A percentile compares a stretch with the other conserved stretches of the same genome.
Evolutionary conservation across 805 yeast genomes (phyloP).

Genomic region (Phaffomyces antillensis): DNA sequence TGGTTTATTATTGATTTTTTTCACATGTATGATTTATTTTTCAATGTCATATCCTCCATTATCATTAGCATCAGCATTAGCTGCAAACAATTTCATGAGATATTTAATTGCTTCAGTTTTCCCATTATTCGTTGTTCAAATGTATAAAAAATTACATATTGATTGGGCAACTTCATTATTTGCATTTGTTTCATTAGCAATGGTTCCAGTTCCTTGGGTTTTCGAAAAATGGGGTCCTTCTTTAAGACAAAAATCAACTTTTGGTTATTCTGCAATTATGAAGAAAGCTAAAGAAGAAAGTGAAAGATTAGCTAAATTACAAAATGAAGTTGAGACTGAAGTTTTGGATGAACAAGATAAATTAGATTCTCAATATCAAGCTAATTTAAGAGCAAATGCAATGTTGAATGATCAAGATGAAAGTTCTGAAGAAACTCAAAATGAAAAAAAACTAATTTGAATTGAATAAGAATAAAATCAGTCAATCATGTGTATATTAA

Average conservation of each 20-base stretch:
- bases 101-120: slow-evolving; percentile 70
- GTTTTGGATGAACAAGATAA: slow-evolving; percentile 4
- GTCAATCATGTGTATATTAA: no score
- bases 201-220: slow-evolving; percentile 72
- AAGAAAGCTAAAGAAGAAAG: slow-evolving; percentile 32
- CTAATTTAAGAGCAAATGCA: neutral
- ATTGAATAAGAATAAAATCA: no score
- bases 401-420: neutral
- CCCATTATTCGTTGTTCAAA: slow-evolving; percentile 81
- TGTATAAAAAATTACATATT: slow-evolving; percentile 63
- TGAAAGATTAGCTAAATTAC: slow-evolving; percentile 10
- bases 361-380: neutral
- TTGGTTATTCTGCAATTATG: slow-evolving; percentile 49
- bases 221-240: slow-evolving; percentile 52
- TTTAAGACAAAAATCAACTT: slow-evolving; percentile 50
- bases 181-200: slow-evolving; percentile 55
- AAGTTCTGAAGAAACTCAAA: neutral
- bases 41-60: slow-evolving; percentile 67
- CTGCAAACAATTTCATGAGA: slow-evolving; percentile 79
- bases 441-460: no score
- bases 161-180: slow-evolving; percentile 77
- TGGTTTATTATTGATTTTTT: slow-evolving; percentile 65
- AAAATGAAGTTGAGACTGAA: slow-evolving; percentile 13
- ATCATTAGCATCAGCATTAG: slow-evolving; percentile 78
- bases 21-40: slow-evolving; percentile 62